Evolutionary conservation across 768 basidiomycete genomes (phyloP).

Genomic region (Pleurotus ostreatus): DNA sequence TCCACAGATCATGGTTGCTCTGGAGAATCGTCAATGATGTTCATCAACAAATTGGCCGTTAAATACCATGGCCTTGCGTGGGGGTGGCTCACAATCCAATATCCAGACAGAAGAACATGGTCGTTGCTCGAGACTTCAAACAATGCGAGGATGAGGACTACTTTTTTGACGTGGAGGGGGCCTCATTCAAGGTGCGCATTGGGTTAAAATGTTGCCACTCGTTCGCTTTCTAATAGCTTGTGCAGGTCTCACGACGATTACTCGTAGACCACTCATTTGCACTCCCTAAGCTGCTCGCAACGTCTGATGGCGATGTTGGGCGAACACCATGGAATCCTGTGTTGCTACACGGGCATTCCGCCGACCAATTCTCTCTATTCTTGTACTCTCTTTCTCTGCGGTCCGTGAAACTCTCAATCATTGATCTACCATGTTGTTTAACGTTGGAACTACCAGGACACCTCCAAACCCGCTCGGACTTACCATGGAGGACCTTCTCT

Average conservation of each 20-base stretch:
- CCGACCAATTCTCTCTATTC: conserved; percentile 32
- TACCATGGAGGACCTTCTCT: conserved; percentile 30
- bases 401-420: conserved; percentile 21
- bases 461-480: conserved; percentile 20
- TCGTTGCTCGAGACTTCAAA: not conserved
- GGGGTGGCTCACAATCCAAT: not conserved
- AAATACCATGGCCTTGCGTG: not conserved
- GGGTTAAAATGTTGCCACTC: not conserved
- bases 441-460: conserved; percentile 14
- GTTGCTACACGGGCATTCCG: conserved; percentile 31
- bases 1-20: no score
- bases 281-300: conserved; percentile 16
- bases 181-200: conserved; percentile 20
- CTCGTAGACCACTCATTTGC: conserved; percentile 12
- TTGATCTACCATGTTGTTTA: no score
- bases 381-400: conserved; percentile 34
- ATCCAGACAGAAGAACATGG: no score
- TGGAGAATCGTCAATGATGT: no score
- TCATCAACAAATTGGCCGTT: not conserved
- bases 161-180: conserved; percentile 14
- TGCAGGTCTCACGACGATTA: conserved; percentile 1
- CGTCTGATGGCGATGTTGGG: conserved; percentile 13
- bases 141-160: not conserved
- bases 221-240: not conserved
- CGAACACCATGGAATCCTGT: conserved; percentile 27